These are phyloP conservation scores for Raphanus raphanistrum DNA, from an alignment of 345 rosid genomes.

Conservation along the genomic window DNA sequence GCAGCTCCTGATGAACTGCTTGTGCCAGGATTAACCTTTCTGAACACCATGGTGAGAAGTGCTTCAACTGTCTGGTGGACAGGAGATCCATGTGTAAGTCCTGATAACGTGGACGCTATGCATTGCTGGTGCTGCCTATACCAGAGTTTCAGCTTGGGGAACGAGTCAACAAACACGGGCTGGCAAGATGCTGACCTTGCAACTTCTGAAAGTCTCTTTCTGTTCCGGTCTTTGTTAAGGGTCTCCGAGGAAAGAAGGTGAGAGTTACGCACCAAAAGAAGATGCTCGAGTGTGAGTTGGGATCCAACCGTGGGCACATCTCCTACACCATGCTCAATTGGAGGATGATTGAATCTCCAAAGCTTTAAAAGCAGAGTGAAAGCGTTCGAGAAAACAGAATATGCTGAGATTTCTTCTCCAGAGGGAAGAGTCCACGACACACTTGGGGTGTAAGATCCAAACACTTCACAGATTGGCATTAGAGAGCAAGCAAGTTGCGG, in stretches of 20 bases:
- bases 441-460: slow-evolving; percentile 78
- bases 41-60: slow-evolving; percentile 79
- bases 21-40: slow-evolving; percentile 74
- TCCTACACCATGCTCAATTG: slow-evolving; percentile 84
- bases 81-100: slow-evolving; percentile 78
- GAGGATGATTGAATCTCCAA: slow-evolving; percentile 94
- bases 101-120: slow-evolving; percentile 83
- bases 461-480: slow-evolving; percentile 95
- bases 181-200: slow-evolving; percentile 52
- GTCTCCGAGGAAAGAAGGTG: slow-evolving; percentile 66
- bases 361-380: slow-evolving; percentile 89
- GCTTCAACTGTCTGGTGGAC: slow-evolving; percentile 81
- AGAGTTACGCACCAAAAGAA: slow-evolving; percentile 80
- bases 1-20: slow-evolving; percentile 76
- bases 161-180: slow-evolving; percentile 85
- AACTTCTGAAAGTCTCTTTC: slow-evolving; percentile 60
- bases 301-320: slow-evolving; percentile 90
- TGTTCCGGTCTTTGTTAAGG: slow-evolving; percentile 56
- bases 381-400: slow-evolving; percentile 87
- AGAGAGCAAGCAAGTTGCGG: slow-evolving; percentile 91
- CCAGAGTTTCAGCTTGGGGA: slow-evolving; percentile 90
- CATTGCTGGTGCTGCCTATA: slow-evolving; percentile 88
- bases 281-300: slow-evolving; percentile 84
- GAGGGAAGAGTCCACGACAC: slow-evolving; percentile 74
- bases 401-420: slow-evolving; percentile 75